Evolutionary conservation across 108 stramenopile species (phyloP).

Genomic region (Skeletonema marinoi): DNA sequence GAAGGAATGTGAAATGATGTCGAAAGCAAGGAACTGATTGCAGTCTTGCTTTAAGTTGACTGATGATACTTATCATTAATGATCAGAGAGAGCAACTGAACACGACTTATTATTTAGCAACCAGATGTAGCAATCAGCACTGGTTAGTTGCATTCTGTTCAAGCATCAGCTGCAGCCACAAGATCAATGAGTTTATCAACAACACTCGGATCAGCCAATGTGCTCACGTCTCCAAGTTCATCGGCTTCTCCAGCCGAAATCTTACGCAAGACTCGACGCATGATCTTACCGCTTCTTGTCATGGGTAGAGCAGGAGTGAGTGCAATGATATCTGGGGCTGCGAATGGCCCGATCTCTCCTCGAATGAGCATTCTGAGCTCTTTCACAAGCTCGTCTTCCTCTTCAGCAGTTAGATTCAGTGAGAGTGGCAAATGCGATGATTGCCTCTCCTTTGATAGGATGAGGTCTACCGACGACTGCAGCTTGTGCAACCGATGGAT

Average conservation of each 20-base stretch:
- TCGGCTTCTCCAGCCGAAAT: slow-evolving; percentile 80
- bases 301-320: slow-evolving; percentile 79
- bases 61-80: too few relatives aligned
- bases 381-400: slow-evolving; percentile 66
- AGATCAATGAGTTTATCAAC: slow-evolving; percentile 73
- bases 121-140: slow-evolving; percentile 15
- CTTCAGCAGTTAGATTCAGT: slow-evolving; percentile 54
- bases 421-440: slow-evolving; percentile 84
- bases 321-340: slow-evolving; percentile 82
- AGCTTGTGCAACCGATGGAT: slow-evolving; percentile 81
- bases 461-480: slow-evolving; percentile 88
- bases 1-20: too few relatives aligned
- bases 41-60: too few relatives aligned
- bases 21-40: too few relatives aligned
- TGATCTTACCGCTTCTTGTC: slow-evolving; percentile 90
- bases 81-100: neutral
- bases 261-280: slow-evolving; percentile 92
- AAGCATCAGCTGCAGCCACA: slow-evolving; percentile 5
- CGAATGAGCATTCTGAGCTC: slow-evolving; percentile 78
- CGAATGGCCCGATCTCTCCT: slow-evolving; percentile 81
- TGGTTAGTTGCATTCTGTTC: neutral
- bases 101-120: neutral
- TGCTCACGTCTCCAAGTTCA: slow-evolving; percentile 81
- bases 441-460: slow-evolving; percentile 89
- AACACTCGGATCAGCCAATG: slow-evolving; percentile 84